Conservation (phyloP, 2,329 filamentous ascomycete genomes). For the Alternaria longipes region DNA sequence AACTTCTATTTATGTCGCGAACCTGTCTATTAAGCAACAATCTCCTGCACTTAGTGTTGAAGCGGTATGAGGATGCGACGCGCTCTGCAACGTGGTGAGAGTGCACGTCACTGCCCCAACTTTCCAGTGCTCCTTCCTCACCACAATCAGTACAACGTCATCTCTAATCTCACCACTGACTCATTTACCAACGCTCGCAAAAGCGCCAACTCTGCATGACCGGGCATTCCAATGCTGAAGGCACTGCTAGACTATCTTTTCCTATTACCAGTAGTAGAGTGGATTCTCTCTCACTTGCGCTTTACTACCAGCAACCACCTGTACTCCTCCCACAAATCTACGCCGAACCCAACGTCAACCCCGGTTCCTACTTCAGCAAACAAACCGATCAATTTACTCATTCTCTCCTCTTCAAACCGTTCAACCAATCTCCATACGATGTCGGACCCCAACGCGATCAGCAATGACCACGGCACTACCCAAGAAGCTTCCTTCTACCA, state of each 20-base stretch:
- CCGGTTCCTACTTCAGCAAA: not conserved
- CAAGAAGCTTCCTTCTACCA: slow-evolving; percentile 16
- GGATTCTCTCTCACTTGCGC: slow-evolving; percentile 4
- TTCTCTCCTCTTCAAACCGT: not conserved
- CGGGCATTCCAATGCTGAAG: not conserved
- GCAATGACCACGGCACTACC: not conserved
- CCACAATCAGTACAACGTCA: not conserved
- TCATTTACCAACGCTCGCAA: not conserved
- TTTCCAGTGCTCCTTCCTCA: not conserved
- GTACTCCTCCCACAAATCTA: not conserved
- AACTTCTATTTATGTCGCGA: not conserved
- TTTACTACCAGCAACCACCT: not conserved
- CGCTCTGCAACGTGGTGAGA: not conserved
- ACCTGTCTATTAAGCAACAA: fast-evolving
- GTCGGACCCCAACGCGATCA: not conserved
- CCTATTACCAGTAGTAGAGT: not conserved
- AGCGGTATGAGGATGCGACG: not conserved
- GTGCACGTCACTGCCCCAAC: not conserved
- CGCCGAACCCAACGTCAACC: not conserved
- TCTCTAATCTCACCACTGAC: not conserved
- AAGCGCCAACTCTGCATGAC: not conserved
- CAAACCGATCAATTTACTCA: not conserved
- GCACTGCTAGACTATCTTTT: not conserved
- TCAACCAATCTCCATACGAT: not conserved
- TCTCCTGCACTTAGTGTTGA: not conserved